Conservation (phyloP, 257 asterid genomes). For the Solanum dulcamara region DNA sequence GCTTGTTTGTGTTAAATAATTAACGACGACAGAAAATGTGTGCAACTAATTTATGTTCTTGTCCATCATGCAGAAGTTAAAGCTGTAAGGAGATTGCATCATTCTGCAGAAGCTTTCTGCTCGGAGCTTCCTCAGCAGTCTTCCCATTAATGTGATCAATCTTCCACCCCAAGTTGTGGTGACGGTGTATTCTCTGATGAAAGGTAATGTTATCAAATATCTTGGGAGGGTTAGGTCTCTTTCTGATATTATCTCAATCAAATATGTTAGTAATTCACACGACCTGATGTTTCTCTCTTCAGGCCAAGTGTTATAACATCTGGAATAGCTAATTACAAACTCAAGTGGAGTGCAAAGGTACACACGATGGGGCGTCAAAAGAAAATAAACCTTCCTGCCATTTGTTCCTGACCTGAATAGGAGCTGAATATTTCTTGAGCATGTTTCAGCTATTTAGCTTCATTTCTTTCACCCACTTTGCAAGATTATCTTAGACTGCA, state of each 20-base stretch:
- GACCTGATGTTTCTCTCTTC: too few species aligned
- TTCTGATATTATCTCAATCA: too few species aligned
- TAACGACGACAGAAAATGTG: not conserved
- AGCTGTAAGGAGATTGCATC: constrained; percentile 11
- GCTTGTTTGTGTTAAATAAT: not conserved
- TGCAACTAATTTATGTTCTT: not conserved
- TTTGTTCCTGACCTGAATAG: not conserved
- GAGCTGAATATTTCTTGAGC: not conserved
- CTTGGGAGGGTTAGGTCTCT: too few species aligned
- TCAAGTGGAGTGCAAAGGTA: too few species aligned
- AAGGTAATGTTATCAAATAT: constrained; percentile 23
- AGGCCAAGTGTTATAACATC: too few species aligned
- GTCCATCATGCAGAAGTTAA: constrained; percentile 24
- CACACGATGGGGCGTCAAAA: too few species aligned
- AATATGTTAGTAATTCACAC: too few species aligned
- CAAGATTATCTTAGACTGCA: too few species aligned
- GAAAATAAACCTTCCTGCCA: too few species aligned
- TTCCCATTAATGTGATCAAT: constrained; percentile 7
- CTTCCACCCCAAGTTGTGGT: constrained; percentile 19
- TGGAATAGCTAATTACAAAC: too few species aligned
- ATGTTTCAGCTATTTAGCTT: not conserved
- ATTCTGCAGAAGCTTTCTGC: constrained; percentile 17
- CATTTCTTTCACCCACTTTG: not conserved
- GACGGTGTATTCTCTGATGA: constrained; percentile 15
- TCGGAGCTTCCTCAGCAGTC: constrained; percentile 16